Percentiles rank a stretch among this genome's conserved stretches.
Conservation (phyloP, 1,139 yeast species). For the Meyerozyma carpophila region DNA sequence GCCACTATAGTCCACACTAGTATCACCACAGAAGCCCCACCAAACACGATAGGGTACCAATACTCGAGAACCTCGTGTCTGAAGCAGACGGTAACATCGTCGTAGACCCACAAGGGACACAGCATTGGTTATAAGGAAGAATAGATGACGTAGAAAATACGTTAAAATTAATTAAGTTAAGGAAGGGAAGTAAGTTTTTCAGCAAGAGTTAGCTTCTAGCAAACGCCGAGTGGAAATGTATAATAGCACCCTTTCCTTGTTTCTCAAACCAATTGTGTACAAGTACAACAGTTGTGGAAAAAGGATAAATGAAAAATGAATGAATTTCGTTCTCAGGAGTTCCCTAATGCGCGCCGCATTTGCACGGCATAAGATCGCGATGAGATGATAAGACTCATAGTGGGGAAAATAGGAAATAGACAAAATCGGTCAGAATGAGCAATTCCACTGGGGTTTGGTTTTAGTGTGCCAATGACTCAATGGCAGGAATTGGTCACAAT, state of each 20-base stretch:
- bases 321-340: neutral
- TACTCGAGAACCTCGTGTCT: slow-evolving; percentile 31
- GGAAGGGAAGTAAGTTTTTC: neutral
- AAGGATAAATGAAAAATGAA: neutral
- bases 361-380: neutral
- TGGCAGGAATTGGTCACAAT: neutral
- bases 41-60: slow-evolving; percentile 28
- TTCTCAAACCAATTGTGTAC: neutral
- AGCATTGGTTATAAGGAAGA: neutral
- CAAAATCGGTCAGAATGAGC: neutral
- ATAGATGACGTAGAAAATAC: neutral
- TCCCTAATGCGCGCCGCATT: neutral
- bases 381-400: neutral
- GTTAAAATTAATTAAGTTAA: neutral
- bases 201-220: neutral
- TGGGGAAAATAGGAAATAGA: neutral
- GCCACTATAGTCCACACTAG: slow-evolving; percentile 19
- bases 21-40: slow-evolving; percentile 24
- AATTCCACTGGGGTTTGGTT: neutral
- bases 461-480: neutral
- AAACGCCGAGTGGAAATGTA: neutral
- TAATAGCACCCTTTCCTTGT: neutral
- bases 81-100: slow-evolving; percentile 44
- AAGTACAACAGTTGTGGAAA: neutral
- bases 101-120: slow-evolving; percentile 36